Conservation (phyloP, 768 basidiomycete species). For the Sistotremastrum suecicum region DNA sequence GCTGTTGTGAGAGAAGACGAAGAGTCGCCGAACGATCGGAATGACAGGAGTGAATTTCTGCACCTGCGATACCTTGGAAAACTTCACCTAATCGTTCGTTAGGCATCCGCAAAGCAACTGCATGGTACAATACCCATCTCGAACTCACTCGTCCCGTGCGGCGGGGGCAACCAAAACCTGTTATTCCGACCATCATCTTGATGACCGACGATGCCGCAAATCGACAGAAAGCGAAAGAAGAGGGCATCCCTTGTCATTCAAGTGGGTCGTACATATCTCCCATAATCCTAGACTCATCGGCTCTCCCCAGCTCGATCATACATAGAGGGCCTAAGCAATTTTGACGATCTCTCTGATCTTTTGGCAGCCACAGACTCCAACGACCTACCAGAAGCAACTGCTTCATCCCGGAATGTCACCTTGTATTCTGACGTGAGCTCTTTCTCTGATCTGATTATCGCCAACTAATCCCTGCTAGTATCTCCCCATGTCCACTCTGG, state of each 20-base stretch:
- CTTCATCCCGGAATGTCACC: conserved; percentile 30
- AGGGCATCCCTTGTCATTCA: conserved; percentile 47
- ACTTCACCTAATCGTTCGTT: neutral
- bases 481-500: conserved; percentile 50
- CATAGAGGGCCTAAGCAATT: conserved; percentile 56
- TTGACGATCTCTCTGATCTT: conserved; percentile 63
- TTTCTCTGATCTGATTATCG: neutral
- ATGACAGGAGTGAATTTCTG: conserved; percentile 65
- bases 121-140: conserved; percentile 79
- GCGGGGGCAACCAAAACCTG: conserved; percentile 31
- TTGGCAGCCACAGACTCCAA: conserved; percentile 55
- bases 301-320: conserved; percentile 54
- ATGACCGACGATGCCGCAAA: conserved; percentile 87
- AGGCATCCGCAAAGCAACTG: conserved; percentile 81
- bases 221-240: conserved; percentile 53
- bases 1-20: conserved; percentile 62
- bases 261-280: conserved; percentile 25
- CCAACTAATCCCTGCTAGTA: conserved; percentile 37
- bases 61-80: neutral
- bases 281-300: neutral
- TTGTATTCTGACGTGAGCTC: conserved; percentile 61
- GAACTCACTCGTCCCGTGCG: conserved; percentile 33
- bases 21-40: conserved; percentile 85
- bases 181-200: conserved; percentile 53
- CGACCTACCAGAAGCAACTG: conserved; percentile 42